These are phyloP conservation scores for Earliella scabrosa DNA, from an alignment of 1,284 basidiomycete species.

Conservation along the genomic window DNA sequence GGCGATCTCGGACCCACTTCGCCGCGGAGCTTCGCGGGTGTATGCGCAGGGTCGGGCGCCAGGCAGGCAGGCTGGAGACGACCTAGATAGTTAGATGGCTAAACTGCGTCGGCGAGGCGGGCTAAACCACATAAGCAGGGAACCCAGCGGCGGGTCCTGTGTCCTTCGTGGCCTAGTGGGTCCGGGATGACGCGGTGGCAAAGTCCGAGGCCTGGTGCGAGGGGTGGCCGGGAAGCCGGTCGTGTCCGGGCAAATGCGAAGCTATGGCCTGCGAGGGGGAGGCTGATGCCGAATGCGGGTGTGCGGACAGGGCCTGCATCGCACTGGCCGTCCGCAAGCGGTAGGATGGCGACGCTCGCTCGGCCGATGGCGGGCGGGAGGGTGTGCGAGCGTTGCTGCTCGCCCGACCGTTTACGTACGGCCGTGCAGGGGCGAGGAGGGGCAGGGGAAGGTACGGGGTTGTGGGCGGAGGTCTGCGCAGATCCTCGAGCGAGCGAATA, in stretches of 20 bases:
- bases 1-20: neutral
- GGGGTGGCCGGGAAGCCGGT: neutral
- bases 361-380: conserved; percentile 1
- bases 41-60: too few relatives aligned
- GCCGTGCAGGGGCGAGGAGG: neutral
- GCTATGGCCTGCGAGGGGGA: neutral
- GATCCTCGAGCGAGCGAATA: neutral
- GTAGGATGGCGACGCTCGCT: neutral
- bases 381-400: neutral
- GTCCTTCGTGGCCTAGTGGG: too few relatives aligned
- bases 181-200: too few relatives aligned
- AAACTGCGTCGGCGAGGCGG: neutral
- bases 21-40: neutral
- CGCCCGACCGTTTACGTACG: neutral
- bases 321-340: neutral
- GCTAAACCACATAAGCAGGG: neutral
- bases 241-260: neutral
- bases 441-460: neutral
- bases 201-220: too few relatives aligned
- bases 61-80: too few relatives aligned
- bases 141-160: neutral
- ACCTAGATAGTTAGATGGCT: too few relatives aligned
- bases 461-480: neutral
- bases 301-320: neutral
- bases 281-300: neutral